A percentile compares a stretch with the other conserved stretches of the same genome.
These are phyloP conservation scores for Starmerella riodocensis DNA, from an alignment of 805 yeast species.

Conservation along the genomic window DNA sequence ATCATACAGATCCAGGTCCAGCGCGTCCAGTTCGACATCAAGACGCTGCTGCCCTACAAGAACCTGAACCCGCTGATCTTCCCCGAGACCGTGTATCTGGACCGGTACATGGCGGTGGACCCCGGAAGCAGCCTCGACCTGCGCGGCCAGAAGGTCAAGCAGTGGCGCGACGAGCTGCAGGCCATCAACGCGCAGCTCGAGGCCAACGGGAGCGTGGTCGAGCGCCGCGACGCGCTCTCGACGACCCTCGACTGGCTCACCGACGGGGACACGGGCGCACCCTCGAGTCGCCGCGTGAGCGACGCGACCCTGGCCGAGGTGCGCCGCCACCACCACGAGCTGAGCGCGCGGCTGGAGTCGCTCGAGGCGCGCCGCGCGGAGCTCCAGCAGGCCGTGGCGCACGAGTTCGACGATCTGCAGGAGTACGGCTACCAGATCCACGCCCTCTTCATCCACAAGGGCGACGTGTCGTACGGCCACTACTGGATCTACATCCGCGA, in stretches of 20 bases:
- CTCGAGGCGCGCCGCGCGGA: conserved; percentile 33
- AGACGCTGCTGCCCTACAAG: conserved; percentile 60
- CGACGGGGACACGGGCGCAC: background rate
- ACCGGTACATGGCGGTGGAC: conserved; percentile 58
- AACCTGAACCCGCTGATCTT: conserved; percentile 73
- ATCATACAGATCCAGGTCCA: conserved; percentile 86
- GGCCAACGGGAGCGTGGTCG: background rate
- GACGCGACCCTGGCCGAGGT: conserved; percentile 37
- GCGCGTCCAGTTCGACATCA: conserved; percentile 80
- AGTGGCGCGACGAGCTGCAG: conserved; percentile 31
- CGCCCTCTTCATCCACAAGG: conserved; percentile 88
- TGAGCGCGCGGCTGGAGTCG: conserved; percentile 34
- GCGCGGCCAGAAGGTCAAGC: conserved; percentile 42
- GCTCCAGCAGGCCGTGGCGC: conserved; percentile 38
- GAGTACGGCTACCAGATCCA: conserved; percentile 67
- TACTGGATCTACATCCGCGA: conserved; percentile 93
- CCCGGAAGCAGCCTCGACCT: conserved; percentile 38
- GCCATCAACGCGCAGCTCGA: background rate
- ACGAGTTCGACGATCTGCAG: conserved; percentile 50
- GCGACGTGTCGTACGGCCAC: conserved; percentile 93
- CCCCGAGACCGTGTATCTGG: conserved; percentile 66
- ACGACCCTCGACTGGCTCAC: conserved; percentile 32
- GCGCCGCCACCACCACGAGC: conserved; percentile 33
- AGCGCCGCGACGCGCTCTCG: conserved; percentile 34
- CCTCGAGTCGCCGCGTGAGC: background rate